These are phyloP conservation scores for Lichtheimia ornata DNA, from an alignment of 371 early-diverging fungal genomes.

Conservation along the genomic window DNA sequence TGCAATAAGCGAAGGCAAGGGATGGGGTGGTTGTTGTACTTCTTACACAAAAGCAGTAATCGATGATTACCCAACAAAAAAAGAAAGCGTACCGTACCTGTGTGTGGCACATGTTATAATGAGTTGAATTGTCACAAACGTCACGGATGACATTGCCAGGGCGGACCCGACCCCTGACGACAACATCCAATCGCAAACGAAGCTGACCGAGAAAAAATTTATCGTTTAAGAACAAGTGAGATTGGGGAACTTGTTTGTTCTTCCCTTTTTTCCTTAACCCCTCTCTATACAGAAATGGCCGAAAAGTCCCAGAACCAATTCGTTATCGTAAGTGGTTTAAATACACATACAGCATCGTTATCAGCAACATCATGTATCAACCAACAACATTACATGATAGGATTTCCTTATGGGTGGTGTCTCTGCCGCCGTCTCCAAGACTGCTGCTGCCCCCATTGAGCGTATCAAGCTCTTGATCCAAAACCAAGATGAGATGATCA, in stretches of 20 bases:
- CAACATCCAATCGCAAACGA: neutral
- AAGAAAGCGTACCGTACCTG: too few species aligned
- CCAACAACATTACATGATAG: conserved; percentile 13
- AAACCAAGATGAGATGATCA: conserved; percentile 82
- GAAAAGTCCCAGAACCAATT: conserved; percentile 42
- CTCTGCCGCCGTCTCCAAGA: conserved; percentile 92
- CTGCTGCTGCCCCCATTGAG: conserved; percentile 78
- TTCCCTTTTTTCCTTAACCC: conserved; percentile 9
- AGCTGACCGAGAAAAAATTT: conserved; percentile 1
- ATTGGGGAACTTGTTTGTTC: neutral
- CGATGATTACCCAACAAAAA: too few species aligned
- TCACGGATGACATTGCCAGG: too few species aligned
- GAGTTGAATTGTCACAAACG: too few species aligned
- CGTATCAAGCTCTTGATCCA: conserved; percentile 86
- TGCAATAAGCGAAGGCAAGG: too few species aligned
- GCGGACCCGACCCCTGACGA: too few species aligned
- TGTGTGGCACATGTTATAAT: too few species aligned
- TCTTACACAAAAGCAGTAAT: too few species aligned
- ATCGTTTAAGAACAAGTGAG: conserved; percentile 4
- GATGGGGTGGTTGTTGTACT: too few species aligned
- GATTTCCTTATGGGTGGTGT: conserved; percentile 74
- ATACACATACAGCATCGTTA: neutral
- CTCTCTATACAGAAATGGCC: conserved; percentile 10
- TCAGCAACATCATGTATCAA: neutral
- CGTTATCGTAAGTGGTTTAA: conserved; percentile 42